These are phyloP conservation scores for Triangularia verruculosa DNA, from an alignment of 2,329 filamentous ascomycete genomes.

Conservation along the genomic window DNA sequence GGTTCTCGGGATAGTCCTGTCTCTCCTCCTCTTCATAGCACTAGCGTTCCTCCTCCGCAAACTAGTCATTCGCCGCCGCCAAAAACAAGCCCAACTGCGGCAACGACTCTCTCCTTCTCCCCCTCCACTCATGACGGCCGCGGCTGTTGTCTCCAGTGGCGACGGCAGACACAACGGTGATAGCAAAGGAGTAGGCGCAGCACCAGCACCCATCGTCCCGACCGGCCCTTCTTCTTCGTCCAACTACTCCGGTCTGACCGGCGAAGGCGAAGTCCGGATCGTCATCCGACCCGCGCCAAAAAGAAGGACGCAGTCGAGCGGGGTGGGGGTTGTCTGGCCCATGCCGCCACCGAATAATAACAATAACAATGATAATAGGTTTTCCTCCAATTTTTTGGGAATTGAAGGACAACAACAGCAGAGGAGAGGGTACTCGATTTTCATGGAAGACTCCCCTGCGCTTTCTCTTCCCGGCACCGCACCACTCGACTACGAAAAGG, in stretches of 20 bases:
- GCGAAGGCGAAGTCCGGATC: constrained; percentile 32
- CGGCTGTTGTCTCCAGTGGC: constrained; percentile 1
- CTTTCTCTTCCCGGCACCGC: too few species aligned
- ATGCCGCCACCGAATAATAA: constrained; percentile 27
- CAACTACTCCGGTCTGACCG: constrained; percentile 17
- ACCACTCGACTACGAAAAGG: constrained; percentile 13
- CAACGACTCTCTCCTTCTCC: constrained; percentile 15
- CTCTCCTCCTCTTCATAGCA: constrained; percentile 28
- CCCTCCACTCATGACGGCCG: not conserved
- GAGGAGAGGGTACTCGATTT: constrained; percentile 26
- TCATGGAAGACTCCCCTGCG: constrained; percentile 27
- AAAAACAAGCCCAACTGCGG: constrained; percentile 17
- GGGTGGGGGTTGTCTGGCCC: constrained; percentile 25
- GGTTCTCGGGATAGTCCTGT: constrained; percentile 27
- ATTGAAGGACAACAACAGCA: not conserved
- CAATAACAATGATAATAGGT: too few species aligned
- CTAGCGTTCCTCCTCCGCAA: constrained; percentile 26
- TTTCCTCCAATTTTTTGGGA: too few species aligned
- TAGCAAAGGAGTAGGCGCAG: not conserved
- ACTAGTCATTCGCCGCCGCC: constrained; percentile 17
- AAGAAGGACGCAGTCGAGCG: constrained; percentile 9
- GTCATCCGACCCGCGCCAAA: constrained; percentile 31
- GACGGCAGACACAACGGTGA: not conserved
- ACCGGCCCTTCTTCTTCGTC: not conserved
- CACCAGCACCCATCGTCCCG: not conserved